These are phyloP conservation scores for Paraurostyla sp. DNA, from an alignment of 73 alveolate species.

Conservation along the genomic window DNA sequence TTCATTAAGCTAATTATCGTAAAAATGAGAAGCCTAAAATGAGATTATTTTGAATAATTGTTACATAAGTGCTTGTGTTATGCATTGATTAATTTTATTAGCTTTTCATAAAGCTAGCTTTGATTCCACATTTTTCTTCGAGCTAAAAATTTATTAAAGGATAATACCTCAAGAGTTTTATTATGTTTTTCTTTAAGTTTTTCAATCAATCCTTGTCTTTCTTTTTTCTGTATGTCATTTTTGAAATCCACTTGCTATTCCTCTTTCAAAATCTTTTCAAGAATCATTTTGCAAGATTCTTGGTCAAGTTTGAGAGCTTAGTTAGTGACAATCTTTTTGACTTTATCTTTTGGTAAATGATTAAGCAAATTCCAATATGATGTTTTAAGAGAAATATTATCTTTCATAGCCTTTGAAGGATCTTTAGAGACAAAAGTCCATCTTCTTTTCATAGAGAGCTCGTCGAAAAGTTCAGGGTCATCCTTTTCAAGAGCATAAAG, in stretches of 20 bases:
- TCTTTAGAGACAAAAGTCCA: slow-evolving; percentile 35
- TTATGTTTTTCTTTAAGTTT: slow-evolving; percentile 2
- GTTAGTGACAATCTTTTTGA: slow-evolving; percentile 19
- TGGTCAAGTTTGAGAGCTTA: slow-evolving; percentile 34
- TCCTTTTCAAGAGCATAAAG: background rate
- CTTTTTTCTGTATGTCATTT: background rate
- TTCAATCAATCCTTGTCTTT: background rate
- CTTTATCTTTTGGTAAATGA: background rate
- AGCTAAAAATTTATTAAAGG: background rate
- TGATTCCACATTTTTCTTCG: slow-evolving; percentile 31
- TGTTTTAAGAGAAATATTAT: background rate
- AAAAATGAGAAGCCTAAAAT: background rate
- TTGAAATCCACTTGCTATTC: background rate
- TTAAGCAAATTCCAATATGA: background rate
- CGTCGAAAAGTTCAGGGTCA: slow-evolving; percentile 48
- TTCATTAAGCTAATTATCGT: background rate
- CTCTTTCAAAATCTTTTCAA: slow-evolving; percentile 8
- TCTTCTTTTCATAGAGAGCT: slow-evolving; percentile 18
- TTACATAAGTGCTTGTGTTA: background rate
- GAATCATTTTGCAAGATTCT: slow-evolving; percentile 42
- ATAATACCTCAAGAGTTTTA: slow-evolving; percentile 2
- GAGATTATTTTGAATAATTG: background rate
- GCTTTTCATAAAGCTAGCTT: background rate
- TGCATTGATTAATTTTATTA: background rate
- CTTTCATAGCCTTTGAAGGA: slow-evolving; percentile 29